Conservation (phyloP, 2,329 filamentous ascomycete genomes). For the Alternaria infectoria region DNA sequence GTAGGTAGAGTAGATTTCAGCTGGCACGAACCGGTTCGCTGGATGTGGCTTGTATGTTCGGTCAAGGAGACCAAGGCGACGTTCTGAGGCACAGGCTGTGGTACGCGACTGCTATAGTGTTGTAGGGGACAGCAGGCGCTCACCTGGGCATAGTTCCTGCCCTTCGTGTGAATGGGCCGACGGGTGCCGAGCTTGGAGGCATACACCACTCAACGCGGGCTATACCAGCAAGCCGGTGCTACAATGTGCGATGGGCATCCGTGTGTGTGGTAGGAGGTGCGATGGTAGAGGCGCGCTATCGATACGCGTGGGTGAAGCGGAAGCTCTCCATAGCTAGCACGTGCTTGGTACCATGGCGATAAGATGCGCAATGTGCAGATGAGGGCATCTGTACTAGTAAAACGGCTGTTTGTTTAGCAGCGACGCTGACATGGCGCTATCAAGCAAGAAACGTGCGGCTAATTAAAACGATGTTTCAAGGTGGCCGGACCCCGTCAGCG, state of each 20-base stretch:
- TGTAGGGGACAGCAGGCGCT: background rate
- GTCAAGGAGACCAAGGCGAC: background rate
- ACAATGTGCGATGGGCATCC: background rate
- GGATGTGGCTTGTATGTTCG: background rate
- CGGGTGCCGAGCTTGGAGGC: conserved; percentile 5
- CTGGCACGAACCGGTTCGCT: background rate
- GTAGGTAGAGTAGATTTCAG: conserved; percentile 1
- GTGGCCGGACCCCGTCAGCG: conserved; percentile 5
- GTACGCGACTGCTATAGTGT: background rate
- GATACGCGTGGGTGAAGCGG: background rate
- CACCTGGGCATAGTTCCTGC: background rate
- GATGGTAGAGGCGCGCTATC: background rate
- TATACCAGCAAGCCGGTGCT: background rate
- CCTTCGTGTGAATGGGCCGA: conserved; percentile 9
- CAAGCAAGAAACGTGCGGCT: background rate
- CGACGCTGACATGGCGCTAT: background rate
- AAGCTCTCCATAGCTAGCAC: background rate
- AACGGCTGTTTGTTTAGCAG: background rate
- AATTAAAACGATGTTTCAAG: conserved; percentile 14
- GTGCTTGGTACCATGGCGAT: background rate
- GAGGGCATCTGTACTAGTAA: background rate
- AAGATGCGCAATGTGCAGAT: background rate
- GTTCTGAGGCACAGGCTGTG: background rate
- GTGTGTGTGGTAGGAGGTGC: background rate
- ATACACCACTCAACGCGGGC: background rate